Evolutionary conservation across 352 stramenopile species (phyloP), one percentile per base, ranked within the genome.

Genomic region (Phytophthora fragariae): DNA sequence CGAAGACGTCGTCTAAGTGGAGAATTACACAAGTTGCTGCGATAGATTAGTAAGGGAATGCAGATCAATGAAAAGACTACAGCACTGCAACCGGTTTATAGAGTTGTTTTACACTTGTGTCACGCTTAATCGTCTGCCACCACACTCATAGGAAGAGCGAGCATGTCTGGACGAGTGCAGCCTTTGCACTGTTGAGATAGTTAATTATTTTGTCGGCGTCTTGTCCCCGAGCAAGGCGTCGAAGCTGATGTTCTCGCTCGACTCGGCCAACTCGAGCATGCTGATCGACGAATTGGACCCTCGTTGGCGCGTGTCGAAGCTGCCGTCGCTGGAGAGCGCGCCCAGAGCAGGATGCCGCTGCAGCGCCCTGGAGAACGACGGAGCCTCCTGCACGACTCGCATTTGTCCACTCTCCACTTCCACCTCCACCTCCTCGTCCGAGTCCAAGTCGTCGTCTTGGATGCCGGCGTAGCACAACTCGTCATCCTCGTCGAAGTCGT

Each of bases 401-500:
- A 73, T 37, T 41, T 62, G 17, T 1, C 66, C 52, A 49, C 61
- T 68, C 15, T 65, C 53, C 2, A 27, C 24, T 19, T 65, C 55
- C 14, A 72, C 29, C 44, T 80, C 75, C 49, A 66, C 53, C 50
- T 80, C 76, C 49, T 84, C 74, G 10, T 77, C 67, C 35, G 68
- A 73, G 50, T 82, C 70, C 39, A 73, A 71, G 33, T 80, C 73
- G 19, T 81, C 77, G 53, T 80, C 73, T 21, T 77, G 64, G 31
- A 84, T 76, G n/a, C 74, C 74, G 15, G 67, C 72, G 57, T 79
- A 83, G n/a, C 63, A 79, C 39, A 77, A 50, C 15, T 78, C 73
- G 46, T 88, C 81, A 33, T 88, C 83, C 35, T 90, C 83, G 5
- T 88, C 57, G 0, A 85, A 62, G 49, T 94, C 86, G 65, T 94